Evolutionary conservation across 805 yeast species (phyloP).

Genomic region (Hanseniaspora guilliermondii): DNA sequence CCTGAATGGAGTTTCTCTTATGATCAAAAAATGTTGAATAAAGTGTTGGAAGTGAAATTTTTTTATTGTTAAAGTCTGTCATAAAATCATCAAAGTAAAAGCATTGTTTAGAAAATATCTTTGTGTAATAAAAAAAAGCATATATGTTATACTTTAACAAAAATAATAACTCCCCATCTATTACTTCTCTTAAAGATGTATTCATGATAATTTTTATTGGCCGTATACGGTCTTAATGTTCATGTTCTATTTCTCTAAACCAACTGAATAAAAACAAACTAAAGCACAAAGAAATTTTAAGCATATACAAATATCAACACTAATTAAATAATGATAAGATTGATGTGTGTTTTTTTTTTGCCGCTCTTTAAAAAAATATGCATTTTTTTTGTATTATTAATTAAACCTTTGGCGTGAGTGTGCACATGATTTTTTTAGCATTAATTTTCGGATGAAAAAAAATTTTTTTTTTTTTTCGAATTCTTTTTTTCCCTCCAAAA

Average conservation of each 20-base stretch:
- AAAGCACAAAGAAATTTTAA: too few species aligned
- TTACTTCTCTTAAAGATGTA: background rate
- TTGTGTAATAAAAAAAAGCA: background rate
- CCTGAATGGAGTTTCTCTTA: background rate
- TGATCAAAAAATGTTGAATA: background rate
- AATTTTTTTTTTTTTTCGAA: too few species aligned
- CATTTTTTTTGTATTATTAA: background rate
- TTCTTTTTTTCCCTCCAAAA: too few species aligned
- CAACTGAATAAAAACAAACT: too few species aligned
- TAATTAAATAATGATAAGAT: too few species aligned
- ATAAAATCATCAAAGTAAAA: background rate
- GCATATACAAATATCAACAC: too few species aligned
- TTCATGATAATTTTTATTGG: too few species aligned
- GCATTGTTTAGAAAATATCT: background rate
- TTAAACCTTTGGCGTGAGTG: background rate
- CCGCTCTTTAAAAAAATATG: background rate
- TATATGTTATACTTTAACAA: background rate
- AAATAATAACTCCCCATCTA: background rate
- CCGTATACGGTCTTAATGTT: too few species aligned
- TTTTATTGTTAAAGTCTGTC: background rate
- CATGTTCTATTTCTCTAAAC: too few species aligned
- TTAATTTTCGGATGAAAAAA: too few species aligned
- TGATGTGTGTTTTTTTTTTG: too few species aligned
- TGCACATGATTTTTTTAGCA: too few species aligned
- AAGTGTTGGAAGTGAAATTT: background rate